A percentile compares a stretch with the other conserved stretches of the same genome.
These are phyloP conservation scores for Pestalotiopsis sp. DNA, from an alignment of 2,329 filamentous ascomycete species.

Conservation along the genomic window DNA sequence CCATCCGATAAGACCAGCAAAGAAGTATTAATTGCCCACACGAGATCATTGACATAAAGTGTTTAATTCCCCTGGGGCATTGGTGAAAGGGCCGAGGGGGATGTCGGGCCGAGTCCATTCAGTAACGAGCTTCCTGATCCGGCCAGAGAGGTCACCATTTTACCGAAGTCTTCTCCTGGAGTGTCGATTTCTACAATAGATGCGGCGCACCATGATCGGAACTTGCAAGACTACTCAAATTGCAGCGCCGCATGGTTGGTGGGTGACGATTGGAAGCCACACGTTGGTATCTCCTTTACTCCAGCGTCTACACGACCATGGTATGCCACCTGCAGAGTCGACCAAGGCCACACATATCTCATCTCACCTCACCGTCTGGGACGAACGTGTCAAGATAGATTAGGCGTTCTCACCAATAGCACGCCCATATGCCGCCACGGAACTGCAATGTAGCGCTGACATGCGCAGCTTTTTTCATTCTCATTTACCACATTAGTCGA, in stretches of 20 bases:
- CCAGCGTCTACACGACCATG: no score
- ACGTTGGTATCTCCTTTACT: no score
- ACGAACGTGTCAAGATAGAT: not conserved
- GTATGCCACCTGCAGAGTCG: no score
- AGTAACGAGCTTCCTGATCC: not conserved
- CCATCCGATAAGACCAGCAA: not conserved
- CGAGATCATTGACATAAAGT: not conserved
- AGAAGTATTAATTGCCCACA: not conserved
- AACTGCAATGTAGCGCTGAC: not conserved
- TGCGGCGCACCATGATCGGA: no score
- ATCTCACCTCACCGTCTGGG: not conserved
- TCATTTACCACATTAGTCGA: not conserved
- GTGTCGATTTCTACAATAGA: no score
- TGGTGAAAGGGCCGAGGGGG: not conserved
- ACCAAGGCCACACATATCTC: not conserved
- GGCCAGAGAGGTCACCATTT: not conserved
- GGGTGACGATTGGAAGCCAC: no score
- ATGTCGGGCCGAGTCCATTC: not conserved
- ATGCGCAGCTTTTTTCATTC: not conserved
- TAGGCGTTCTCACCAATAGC: not conserved
- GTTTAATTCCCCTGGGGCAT: not conserved
- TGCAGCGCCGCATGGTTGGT: no score
- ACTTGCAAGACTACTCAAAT: no score
- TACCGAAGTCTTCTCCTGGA: not conserved
- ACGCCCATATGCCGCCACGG: not conserved